phyloP scores from a whole-genome alignment of 768 basidiomycete genomes.

The Suillus americanus region DNA sequence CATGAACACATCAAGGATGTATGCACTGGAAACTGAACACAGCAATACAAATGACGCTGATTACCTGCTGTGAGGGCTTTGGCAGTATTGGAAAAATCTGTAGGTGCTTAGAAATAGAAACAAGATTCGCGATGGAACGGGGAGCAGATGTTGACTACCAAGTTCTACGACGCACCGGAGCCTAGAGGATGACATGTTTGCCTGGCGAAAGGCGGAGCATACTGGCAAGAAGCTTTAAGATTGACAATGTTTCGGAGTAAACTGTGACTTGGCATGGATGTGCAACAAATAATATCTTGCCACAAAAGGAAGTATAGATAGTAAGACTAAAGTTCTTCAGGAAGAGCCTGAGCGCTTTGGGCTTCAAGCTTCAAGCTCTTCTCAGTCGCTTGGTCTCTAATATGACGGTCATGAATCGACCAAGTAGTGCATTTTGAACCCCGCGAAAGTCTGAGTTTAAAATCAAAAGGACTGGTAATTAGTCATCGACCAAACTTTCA shows the following conservation, averaged over 20 bases:
- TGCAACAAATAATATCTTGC: too few species aligned
- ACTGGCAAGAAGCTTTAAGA: not conserved
- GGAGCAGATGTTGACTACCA: not conserved
- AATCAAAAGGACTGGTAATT: slow-evolving; percentile 14
- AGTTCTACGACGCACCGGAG: not conserved
- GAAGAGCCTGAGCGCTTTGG: too few species aligned
- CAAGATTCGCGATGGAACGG: not conserved
- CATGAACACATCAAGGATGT: not conserved
- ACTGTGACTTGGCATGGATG: too few species aligned
- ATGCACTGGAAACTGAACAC: not conserved
- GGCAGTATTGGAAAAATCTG: not conserved
- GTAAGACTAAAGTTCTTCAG: not conserved
- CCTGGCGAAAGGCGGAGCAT: not conserved
- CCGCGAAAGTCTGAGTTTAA: slow-evolving; percentile 23
- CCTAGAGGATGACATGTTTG: not conserved
- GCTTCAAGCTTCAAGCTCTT: too few species aligned
- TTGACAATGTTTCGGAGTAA: too few species aligned
- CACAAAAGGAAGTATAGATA: too few species aligned
- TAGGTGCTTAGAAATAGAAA: not conserved
- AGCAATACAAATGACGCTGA: not conserved
- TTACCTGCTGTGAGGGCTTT: not conserved
- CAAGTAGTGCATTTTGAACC: not conserved
- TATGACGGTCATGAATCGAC: too few species aligned
- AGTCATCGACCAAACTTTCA: slow-evolving; percentile 28
- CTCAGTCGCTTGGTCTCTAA: too few species aligned